Evolutionary conservation across 1,284 basidiomycete genomes (phyloP), one percentile per base, ranked within the genome.

Genomic region (Trametes sp.): DNA sequence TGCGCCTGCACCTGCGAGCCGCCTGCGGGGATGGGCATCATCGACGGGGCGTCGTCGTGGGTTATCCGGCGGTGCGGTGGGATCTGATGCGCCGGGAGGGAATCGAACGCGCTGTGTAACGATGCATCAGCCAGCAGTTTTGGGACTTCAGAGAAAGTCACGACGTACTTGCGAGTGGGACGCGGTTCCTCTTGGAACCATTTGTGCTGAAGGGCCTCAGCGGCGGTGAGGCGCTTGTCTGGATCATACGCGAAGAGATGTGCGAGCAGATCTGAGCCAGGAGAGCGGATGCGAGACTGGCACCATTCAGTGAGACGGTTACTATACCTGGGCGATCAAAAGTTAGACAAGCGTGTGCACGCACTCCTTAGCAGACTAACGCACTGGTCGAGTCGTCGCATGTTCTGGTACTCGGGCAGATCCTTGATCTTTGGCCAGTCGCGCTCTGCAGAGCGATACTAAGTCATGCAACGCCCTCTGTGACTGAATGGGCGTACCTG

Each of bases 231-330:
- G 16, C 98, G 84, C 67, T 85, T 87, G 65, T 92, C 90, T 0
- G 97, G 97, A 76, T 98, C 95, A 78, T 96, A 99, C 26, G 88
- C 86, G 73, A 98, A 96, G 38, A 97, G 82, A 65, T 85, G 82
- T 8, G 84, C 84, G n/a, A 98, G 86, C 52, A 99, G 87, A 65
- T 98, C 93, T 70, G 92, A 89, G 4, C 92, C 94, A 24, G 77
- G 82, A 60, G 82, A 85, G 55, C 86, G 82, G 42, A 90, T 82
- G 36, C 86, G 86, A 33, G 81, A 82, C 68, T 83, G 81, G 70
- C 93, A 97, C 97, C 97, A 98, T 13, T 88, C 85, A 0, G 77
- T 73, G 0, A 96, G 82, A 23, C 86, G 87, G 69, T 90, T 88
- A 26, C 83, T 78, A 71, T 88, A 92, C 50, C 89, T 92, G 74